A percentile compares a stretch with the other conserved stretches of the same genome.
These are phyloP conservation scores for Marasmius fiardii DNA, from an alignment of 1,284 basidiomycete genomes.

Conservation along the genomic window DNA sequence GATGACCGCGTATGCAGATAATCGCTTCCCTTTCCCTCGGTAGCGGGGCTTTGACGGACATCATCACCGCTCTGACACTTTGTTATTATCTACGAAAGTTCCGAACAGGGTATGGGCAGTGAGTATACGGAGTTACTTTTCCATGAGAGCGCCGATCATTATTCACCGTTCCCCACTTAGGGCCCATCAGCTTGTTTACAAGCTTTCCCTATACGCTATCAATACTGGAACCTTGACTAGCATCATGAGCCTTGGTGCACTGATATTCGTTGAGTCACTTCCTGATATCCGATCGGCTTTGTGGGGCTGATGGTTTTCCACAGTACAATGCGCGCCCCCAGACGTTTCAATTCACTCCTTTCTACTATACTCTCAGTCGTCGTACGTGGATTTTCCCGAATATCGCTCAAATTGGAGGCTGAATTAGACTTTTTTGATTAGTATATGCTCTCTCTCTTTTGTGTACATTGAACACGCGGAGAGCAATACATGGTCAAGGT, in stretches of 20 bases:
- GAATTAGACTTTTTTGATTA: background rate
- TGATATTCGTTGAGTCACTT: background rate
- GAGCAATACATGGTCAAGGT: background rate
- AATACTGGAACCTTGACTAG: background rate
- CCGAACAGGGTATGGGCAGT: slow-evolving; percentile 13
- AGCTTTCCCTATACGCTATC: slow-evolving; percentile 1
- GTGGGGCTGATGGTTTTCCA: background rate
- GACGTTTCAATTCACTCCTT: background rate
- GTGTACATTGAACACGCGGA: slow-evolving; percentile 1
- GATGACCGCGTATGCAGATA: background rate
- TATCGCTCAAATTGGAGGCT: background rate
- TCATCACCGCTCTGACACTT: slow-evolving; percentile 10
- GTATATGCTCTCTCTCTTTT: background rate
- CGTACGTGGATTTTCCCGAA: background rate
- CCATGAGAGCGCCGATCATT: background rate
- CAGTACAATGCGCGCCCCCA: background rate
- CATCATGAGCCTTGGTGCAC: background rate
- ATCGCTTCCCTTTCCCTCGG: slow-evolving; percentile 11
- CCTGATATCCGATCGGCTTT: background rate
- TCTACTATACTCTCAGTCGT: background rate
- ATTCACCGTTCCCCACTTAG: background rate
- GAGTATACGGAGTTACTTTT: background rate
- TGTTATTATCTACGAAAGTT: slow-evolving; percentile 11
- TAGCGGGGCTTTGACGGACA: slow-evolving; percentile 11
- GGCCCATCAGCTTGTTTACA: slow-evolving; percentile 10